These are phyloP conservation scores for Zygosaccharomyces siamensis DNA, from an alignment of 805 yeast genomes.

Conservation along the genomic window DNA sequence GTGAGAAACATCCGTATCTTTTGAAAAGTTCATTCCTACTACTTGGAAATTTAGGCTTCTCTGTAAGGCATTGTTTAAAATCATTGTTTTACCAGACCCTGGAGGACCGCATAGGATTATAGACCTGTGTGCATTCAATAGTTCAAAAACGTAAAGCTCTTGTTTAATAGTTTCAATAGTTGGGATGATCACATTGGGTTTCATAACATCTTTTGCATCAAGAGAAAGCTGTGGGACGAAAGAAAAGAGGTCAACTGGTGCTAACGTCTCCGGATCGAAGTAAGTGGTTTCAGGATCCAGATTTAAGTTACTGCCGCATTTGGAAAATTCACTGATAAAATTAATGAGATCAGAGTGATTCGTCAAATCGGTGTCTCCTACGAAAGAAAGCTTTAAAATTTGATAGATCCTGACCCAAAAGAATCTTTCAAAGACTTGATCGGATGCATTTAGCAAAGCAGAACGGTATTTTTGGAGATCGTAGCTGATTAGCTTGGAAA, in stretches of 20 bases:
- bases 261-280: conserved; percentile 36
- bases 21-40: conserved; percentile 73
- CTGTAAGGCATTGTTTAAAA: conserved; percentile 63
- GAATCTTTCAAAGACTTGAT: background rate
- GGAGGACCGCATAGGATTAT: conserved; percentile 91
- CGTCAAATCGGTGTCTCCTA: conserved; percentile 36
- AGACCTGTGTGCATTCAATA: conserved; percentile 54
- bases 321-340: background rate
- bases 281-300: conserved; percentile 42
- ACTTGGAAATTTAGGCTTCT: conserved; percentile 53
- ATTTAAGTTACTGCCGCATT: conserved; percentile 11
- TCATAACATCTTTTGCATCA: conserved; percentile 54
- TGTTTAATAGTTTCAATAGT: conserved; percentile 74
- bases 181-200: conserved; percentile 65
- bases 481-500: background rate
- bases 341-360: conserved; percentile 32
- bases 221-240: conserved; percentile 42
- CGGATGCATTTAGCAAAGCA: background rate
- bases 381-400: conserved; percentile 29
- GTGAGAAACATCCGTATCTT: conserved; percentile 62
- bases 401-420: conserved; percentile 7
- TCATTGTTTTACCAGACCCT: conserved; percentile 96
- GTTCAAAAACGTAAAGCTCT: conserved; percentile 52
- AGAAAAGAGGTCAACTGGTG: conserved; percentile 29
- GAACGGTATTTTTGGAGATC: conserved; percentile 1